Evolutionary conservation across 441 rosid species (phyloP).

Genomic region (Populus hybrid): DNA sequence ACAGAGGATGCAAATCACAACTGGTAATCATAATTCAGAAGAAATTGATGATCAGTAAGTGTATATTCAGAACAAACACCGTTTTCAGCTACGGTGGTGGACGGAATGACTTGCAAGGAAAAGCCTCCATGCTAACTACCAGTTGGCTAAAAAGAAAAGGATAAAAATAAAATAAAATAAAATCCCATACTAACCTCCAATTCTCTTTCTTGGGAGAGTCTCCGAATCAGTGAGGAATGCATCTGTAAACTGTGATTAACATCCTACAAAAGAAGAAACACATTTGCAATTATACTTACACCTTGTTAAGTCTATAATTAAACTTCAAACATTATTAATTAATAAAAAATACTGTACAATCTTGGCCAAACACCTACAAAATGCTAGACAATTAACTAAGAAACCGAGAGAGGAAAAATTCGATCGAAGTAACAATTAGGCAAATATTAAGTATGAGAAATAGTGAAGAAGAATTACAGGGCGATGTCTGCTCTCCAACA

Average conservation of each 20-base stretch:
- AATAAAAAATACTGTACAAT: neutral
- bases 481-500: conserved; percentile 48
- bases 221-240: conserved; percentile 79
- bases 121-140: neutral
- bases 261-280: conserved; percentile 41
- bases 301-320: neutral
- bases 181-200: conserved; percentile 57
- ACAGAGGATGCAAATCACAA: neutral
- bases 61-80: neutral
- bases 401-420: neutral
- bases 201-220: conserved; percentile 71
- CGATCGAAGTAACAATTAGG: neutral
- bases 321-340: neutral
- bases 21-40: neutral
- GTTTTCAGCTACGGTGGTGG: no score
- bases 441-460: neutral
- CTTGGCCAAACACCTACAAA: neutral
- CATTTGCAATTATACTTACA: neutral
- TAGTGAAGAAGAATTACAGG: conserved; percentile 24
- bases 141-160: neutral
- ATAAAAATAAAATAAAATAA: neutral
- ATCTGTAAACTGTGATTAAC: conserved; percentile 56
- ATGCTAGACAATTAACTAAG: neutral
- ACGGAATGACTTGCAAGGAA: neutral
- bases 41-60: neutral